These are phyloP conservation scores for Athelia psychrophila DNA, from an alignment of 1,284 basidiomycete species.

Conservation along the genomic window DNA sequence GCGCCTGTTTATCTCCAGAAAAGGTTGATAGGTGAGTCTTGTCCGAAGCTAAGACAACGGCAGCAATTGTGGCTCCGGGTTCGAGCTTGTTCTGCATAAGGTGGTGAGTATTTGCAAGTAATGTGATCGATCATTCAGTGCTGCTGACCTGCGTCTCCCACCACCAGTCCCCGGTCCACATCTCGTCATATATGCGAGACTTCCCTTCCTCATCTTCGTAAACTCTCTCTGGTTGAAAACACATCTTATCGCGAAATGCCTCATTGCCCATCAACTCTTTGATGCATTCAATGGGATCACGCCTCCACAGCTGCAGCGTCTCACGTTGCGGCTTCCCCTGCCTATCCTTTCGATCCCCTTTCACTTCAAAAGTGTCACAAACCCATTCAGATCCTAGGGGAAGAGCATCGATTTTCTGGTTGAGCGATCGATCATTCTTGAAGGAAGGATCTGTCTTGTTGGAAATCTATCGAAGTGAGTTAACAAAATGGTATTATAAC, in stretches of 20 bases:
- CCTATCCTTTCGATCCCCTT: conserved; percentile 8
- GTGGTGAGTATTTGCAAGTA: neutral
- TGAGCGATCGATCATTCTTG: conserved; percentile 20
- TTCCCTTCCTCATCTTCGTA: conserved; percentile 11
- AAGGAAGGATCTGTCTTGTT: conserved; percentile 14
- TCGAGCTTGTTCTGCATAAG: conserved; percentile 22
- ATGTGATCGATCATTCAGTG: neutral
- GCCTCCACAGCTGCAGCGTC: conserved; percentile 19
- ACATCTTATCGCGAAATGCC: conserved; percentile 15
- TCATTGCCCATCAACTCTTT: conserved; percentile 23
- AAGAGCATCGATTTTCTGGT: conserved; percentile 25
- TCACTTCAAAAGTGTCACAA: conserved; percentile 15
- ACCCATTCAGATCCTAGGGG: conserved; percentile 19
- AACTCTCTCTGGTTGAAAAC: conserved; percentile 15
- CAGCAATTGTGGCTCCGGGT: conserved; percentile 25
- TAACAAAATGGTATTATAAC: conserved; percentile 19
- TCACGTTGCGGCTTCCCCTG: neutral
- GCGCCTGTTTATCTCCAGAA: conserved; percentile 32
- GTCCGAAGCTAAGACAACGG: conserved; percentile 35
- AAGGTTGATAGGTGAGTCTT: conserved; percentile 35
- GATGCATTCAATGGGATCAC: conserved; percentile 25
- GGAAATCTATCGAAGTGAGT: conserved; percentile 6
- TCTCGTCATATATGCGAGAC: conserved; percentile 12
- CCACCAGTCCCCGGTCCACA: too few species aligned
- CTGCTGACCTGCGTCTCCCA: conserved; percentile 17